A percentile compares a stretch with the other conserved stretches of the same genome.
Evolutionary conservation across 208 protist genomes (phyloP).

Genomic region (Trichomonas vaginalis): DNA sequence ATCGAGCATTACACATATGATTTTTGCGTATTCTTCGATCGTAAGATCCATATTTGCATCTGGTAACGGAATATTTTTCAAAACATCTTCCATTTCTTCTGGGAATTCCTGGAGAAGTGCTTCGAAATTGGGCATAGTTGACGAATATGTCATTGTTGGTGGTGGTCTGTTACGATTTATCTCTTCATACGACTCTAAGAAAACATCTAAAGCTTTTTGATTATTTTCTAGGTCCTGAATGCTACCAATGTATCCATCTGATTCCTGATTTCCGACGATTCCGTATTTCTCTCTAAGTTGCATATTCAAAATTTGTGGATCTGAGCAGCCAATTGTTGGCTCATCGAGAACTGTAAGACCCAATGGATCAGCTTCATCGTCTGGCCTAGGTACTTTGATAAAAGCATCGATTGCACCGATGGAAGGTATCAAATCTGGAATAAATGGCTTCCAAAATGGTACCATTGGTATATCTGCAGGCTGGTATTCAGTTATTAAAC

Average conservation of each 20-base stretch:
- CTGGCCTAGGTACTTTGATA: background rate
- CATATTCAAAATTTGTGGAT: background rate
- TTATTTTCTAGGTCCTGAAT: background rate
- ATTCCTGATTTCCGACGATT: background rate
- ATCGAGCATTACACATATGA: conserved; percentile 75
- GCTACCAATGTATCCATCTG: background rate
- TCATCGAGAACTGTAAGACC: background rate
- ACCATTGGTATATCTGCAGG: background rate
- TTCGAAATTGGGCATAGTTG: background rate
- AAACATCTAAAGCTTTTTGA: background rate
- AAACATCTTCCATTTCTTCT: conserved; percentile 66
- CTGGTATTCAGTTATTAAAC: background rate
- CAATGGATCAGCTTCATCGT: background rate
- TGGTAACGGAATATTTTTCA: conserved; percentile 62
- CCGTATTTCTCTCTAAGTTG: background rate
- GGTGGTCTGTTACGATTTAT: background rate
- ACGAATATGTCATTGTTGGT: background rate
- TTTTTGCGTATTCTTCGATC: conserved; percentile 67
- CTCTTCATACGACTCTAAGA: background rate
- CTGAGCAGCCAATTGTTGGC: background rate
- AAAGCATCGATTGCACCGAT: background rate
- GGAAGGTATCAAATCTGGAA: background rate
- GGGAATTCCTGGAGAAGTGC: conserved; percentile 55
- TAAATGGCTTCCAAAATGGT: background rate
- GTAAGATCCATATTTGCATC: conserved; percentile 65